Percentiles rank a stretch among this genome's conserved stretches.
phyloP scores from a whole-genome alignment of 2,329 filamentous ascomycete species.

The Alternaria gaisen region DNA sequence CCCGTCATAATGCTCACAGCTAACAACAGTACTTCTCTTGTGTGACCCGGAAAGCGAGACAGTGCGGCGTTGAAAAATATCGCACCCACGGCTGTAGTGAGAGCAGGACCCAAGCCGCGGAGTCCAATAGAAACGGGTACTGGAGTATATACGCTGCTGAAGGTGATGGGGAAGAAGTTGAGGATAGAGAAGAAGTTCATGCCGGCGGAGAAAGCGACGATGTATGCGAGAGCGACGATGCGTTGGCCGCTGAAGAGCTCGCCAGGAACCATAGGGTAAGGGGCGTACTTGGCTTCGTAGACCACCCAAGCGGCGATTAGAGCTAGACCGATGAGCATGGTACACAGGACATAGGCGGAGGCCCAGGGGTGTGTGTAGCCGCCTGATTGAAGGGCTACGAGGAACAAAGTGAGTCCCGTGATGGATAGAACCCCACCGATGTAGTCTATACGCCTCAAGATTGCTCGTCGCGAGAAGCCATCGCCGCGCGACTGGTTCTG shows the following conservation, averaged over 20 bases:
- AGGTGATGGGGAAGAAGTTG: not conserved
- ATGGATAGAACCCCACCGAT: constrained; percentile 37
- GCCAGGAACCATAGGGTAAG: not conserved
- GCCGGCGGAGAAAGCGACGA: not conserved
- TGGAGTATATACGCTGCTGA: not conserved
- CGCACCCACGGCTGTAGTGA: not conserved
- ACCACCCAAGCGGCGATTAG: constrained; percentile 38
- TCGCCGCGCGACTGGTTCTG: constrained; percentile 39
- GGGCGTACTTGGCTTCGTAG: not conserved
- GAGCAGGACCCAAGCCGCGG: not conserved
- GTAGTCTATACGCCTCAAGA: not conserved
- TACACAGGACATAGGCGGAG: constrained; percentile 49
- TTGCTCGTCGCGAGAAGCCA: not conserved
- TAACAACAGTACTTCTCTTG: constrained; percentile 40
- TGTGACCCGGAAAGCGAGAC: constrained; percentile 34
- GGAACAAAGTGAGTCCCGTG: constrained; percentile 46
- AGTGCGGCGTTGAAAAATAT: constrained; percentile 43
- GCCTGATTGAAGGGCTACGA: constrained; percentile 53
- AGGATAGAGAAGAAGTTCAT: not conserved
- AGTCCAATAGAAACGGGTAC: not conserved
- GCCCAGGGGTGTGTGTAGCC: constrained; percentile 53
- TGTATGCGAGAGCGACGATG: not conserved
- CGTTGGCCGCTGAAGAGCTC: not conserved
- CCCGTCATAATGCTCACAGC: constrained; percentile 44
- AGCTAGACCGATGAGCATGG: constrained; percentile 48